Conservation (phyloP, 129 eudicot species). For the Centaurea solstitialis region DNA sequence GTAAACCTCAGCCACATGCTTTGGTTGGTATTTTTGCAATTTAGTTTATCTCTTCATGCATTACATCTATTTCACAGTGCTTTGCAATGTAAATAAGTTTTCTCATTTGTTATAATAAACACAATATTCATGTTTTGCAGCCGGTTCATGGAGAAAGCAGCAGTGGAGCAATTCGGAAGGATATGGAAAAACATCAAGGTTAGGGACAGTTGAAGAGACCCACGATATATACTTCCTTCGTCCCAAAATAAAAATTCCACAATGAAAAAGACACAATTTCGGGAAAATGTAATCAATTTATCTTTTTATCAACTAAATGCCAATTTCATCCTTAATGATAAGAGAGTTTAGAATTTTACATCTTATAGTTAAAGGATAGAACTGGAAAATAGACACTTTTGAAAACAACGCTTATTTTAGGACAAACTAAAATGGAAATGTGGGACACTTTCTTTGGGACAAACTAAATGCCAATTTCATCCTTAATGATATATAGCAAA, state of each 20-base stretch:
- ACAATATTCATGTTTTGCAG: constrained; percentile 44
- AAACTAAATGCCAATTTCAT: too few relatives aligned
- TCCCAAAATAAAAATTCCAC: neutral
- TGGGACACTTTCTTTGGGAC: neutral
- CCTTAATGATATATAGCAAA: neutral
- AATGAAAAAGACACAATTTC: neutral
- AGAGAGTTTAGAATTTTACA: neutral
- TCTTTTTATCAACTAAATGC: too few relatives aligned
- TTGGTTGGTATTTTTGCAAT: constrained; percentile 29
- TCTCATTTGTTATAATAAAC: constrained; percentile 11
- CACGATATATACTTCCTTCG: neutral
- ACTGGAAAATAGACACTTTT: neutral
- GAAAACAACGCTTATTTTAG: neutral
- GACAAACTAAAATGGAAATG: neutral
- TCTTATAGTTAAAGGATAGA: neutral
- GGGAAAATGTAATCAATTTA: neutral
- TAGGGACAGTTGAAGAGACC: constrained; percentile 15
- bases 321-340: neutral
- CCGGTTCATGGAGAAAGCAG: constrained; percentile 81
- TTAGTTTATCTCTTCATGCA: constrained; percentile 2
- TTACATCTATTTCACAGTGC: neutral
- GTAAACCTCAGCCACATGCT: constrained; percentile 59
- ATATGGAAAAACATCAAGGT: constrained; percentile 81
- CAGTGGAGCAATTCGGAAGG: constrained; percentile 68
- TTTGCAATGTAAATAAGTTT: neutral